Evolutionary conservation across 768 basidiomycete species (phyloP).

Genomic region (Russula virescens): DNA sequence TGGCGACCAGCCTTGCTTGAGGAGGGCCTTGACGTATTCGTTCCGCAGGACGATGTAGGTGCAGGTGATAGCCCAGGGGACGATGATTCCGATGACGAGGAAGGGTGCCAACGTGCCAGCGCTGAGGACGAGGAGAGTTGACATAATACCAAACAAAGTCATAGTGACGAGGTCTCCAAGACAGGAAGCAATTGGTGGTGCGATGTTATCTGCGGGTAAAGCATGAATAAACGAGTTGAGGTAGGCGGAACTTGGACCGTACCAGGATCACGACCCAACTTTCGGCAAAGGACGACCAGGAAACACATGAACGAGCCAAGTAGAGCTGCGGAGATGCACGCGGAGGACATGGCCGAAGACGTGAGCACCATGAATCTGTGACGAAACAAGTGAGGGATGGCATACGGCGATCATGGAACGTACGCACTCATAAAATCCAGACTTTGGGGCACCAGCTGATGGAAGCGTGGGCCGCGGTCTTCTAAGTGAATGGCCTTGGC

Average conservation of each 20-base stretch:
- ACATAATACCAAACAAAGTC: constrained; percentile 69
- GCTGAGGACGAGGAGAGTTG: constrained; percentile 61
- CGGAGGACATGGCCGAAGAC: constrained; percentile 72
- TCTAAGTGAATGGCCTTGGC: not conserved
- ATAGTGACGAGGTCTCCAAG: constrained; percentile 92
- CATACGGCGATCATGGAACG: not conserved
- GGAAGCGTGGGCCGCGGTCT: constrained; percentile 9
- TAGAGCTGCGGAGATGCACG: constrained; percentile 67
- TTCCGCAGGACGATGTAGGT: constrained; percentile 58
- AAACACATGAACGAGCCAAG: constrained; percentile 92
- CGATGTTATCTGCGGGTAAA: constrained; percentile 72
- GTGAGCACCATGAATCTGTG: constrained; percentile 71
- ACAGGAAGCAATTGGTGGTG: constrained; percentile 88
- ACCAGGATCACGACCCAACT: constrained; percentile 81
- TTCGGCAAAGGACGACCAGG: constrained; percentile 73
- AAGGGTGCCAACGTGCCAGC: constrained; percentile 60
- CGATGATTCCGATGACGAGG: constrained; percentile 44
- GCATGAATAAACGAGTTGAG: constrained; percentile 1
- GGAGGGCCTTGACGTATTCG: constrained; percentile 58
- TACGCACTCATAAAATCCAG: constrained; percentile 22
- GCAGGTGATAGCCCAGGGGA: constrained; percentile 45
- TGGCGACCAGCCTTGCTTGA: constrained; percentile 85
- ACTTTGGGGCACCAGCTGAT: not conserved
- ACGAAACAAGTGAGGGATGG: not conserved
- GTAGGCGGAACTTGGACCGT: constrained; percentile 18